phyloP scores from a whole-genome alignment of 768 basidiomycete genomes.

The Mycena crocata region DNA sequence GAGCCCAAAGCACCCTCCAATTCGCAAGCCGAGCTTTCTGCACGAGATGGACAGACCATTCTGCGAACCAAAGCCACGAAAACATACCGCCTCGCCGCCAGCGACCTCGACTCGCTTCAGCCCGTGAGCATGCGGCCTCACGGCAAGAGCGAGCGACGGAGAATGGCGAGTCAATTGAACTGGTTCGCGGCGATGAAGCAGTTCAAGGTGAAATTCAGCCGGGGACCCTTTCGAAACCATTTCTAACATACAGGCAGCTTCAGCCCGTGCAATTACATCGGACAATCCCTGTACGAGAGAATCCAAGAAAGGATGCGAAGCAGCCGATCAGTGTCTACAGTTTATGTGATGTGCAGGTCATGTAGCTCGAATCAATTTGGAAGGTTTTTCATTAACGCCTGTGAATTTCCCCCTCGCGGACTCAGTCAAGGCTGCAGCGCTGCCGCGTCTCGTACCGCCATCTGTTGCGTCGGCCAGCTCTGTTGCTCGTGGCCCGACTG shows the following conservation, averaged over 20 bases:
- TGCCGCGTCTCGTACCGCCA: too few relatives aligned
- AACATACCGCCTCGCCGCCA: neutral
- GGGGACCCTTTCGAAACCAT: neutral
- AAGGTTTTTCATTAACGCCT: too few relatives aligned
- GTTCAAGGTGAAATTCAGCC: neutral
- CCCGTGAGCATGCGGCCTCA: constrained; percentile 2
- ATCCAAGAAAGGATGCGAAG: neutral
- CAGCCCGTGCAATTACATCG: neutral
- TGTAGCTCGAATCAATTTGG: too few relatives aligned
- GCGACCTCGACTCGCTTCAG: constrained; percentile 11
- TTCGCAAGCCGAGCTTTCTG: neutral
- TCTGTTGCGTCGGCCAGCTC: too few relatives aligned
- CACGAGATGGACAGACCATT: neutral
- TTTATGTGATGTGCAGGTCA: neutral
- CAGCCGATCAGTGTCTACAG: neutral
- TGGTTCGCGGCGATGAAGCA: neutral
- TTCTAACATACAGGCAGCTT: neutral
- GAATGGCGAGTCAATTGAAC: neutral
- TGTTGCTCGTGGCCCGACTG: too few relatives aligned
- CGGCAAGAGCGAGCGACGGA: neutral
- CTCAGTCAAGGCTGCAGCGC: too few relatives aligned
- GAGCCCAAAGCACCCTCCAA: neutral
- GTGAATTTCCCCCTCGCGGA: too few relatives aligned
- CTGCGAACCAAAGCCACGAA: neutral
- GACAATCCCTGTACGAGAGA: neutral